These are phyloP conservation scores for Paracoccidioides brasiliensis DNA, from an alignment of 2,329 filamentous ascomycete genomes.

Conservation along the genomic window DNA sequence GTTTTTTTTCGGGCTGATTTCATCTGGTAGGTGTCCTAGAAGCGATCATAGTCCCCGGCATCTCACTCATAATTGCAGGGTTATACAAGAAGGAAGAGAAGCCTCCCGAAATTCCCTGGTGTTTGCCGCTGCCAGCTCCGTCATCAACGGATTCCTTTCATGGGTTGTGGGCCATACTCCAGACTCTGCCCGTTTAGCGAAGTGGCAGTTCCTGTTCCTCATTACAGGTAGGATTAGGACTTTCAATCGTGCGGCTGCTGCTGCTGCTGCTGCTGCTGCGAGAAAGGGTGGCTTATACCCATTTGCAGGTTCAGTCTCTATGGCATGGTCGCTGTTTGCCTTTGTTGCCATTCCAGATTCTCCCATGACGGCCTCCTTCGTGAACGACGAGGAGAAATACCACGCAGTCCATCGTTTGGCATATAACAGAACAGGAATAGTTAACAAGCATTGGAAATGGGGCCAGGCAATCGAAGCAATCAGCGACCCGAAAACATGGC, in stretches of 20 bases:
- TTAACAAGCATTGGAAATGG: slow-evolving; percentile 19
- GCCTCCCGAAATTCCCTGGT: slow-evolving; percentile 25
- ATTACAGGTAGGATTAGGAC: slow-evolving; percentile 29
- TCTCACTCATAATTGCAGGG: slow-evolving; percentile 24
- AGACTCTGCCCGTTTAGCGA: slow-evolving; percentile 28
- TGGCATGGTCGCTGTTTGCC: slow-evolving; percentile 38
- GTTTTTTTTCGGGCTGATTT: background rate
- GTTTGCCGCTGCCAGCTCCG: slow-evolving; percentile 23
- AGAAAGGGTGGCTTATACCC: background rate
- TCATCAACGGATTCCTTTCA: slow-evolving; percentile 24
- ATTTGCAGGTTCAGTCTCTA: slow-evolving; percentile 26
- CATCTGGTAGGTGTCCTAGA: slow-evolving; percentile 17
- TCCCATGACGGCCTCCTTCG: slow-evolving; percentile 40
- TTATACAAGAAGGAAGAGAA: slow-evolving; percentile 30
- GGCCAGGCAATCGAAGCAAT: slow-evolving; percentile 20
- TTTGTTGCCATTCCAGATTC: slow-evolving; percentile 33
- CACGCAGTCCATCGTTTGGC: slow-evolving; percentile 31
- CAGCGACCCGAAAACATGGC: slow-evolving; percentile 27
- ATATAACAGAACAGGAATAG: slow-evolving; percentile 28
- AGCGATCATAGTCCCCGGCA: slow-evolving; percentile 22
- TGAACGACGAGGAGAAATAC: slow-evolving; percentile 40
- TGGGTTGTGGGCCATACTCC: slow-evolving; percentile 43
- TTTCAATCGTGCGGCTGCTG: background rate
- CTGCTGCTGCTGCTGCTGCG: background rate
- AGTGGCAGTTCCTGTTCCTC: slow-evolving; percentile 47